Base-by-base conservation (phyloP, 2,329 filamentous ascomycete species). In the Sarocladium strictum region DNA sequence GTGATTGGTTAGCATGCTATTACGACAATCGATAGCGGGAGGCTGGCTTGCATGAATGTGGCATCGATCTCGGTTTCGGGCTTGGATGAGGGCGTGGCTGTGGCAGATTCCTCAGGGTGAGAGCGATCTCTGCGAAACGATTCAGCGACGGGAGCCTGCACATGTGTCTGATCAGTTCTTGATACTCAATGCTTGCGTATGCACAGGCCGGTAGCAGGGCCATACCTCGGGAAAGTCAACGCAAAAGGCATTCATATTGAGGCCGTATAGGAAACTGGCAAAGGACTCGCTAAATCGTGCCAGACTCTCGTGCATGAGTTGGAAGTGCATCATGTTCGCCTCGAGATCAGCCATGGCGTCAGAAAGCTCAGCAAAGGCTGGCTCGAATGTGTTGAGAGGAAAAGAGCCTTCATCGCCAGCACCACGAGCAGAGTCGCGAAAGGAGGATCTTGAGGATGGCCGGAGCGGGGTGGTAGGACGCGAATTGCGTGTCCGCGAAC, bases 241-340 rank as follows among this genome's bases (percentile, higher is more conserved):
- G 69, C 93, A 97, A 68, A 97, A 99, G 1, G 94, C 94, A 70
- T 97, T 97, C 92, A 99, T 97, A 67, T 97, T 97, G 67, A 99
- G 71, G 2, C 94, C 94, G 64, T 97, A 99, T 45, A 99, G 73
- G 64, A 99, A 97, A 62, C 87, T 90, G 1, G 91, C 91, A 70
- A 99, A 99, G 65, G 89, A 95, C 77, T 99, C 94, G 70, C 87
- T 93, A 71, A 99, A 99, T 24, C 94, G 84, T 23, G 90, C 84
- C 61, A 99, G 72, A 64, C 90, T 96, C 75, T 97, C 93, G 66
- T 99, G 91, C 86, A 99, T 95, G 59, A 97, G 76, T 70, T 97
- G 93, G 61, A 99, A 85, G 68, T 97, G 91, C 86, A 96, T 90
- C 76, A 97, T 91, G 69, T 99, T 97, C 57, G 91, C 90, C 75